These are phyloP conservation scores for Chamaenerion angustifolium DNA, from an alignment of 345 rosid genomes.

Conservation along the genomic window DNA sequence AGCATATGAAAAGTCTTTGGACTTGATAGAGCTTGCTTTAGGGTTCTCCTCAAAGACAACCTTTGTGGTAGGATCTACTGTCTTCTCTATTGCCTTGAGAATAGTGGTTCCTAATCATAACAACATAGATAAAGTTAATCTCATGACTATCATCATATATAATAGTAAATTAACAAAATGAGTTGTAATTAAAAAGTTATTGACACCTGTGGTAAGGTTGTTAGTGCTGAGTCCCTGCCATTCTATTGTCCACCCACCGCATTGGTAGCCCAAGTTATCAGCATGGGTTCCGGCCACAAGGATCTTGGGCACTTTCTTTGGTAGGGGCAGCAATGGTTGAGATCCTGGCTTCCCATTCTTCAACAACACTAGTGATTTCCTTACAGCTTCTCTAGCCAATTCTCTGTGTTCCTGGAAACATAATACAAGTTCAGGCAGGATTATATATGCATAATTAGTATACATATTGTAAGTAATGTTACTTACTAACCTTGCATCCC, in stretches of 20 bases:
- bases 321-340: conserved; percentile 45
- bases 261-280: conserved; percentile 61
- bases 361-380: conserved; percentile 64
- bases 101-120: conserved; percentile 8
- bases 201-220: conserved; percentile 34
- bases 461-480: neutral
- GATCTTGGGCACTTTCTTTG: conserved; percentile 43
- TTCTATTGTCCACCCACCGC: conserved; percentile 76
- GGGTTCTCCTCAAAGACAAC: conserved; percentile 41
- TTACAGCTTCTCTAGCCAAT: conserved; percentile 77
- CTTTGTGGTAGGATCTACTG: conserved; percentile 4
- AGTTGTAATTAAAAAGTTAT: too few species aligned
- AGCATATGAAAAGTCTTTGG: conserved; percentile 53
- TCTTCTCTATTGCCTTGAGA: conserved; percentile 5
- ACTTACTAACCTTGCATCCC: conserved; percentile 37
- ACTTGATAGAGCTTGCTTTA: conserved; percentile 35
- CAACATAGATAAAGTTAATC: neutral
- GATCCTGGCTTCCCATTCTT: conserved; percentile 42
- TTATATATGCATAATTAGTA: neutral
- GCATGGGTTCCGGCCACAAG: conserved; percentile 80
- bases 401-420: conserved; percentile 47
- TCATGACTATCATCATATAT: too few species aligned
- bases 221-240: conserved; percentile 61
- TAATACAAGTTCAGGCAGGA: neutral
- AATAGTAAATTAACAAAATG: neutral